Conservation (phyloP, 768 basidiomycete species). For the Cystofilobasidium capitatum region DNA sequence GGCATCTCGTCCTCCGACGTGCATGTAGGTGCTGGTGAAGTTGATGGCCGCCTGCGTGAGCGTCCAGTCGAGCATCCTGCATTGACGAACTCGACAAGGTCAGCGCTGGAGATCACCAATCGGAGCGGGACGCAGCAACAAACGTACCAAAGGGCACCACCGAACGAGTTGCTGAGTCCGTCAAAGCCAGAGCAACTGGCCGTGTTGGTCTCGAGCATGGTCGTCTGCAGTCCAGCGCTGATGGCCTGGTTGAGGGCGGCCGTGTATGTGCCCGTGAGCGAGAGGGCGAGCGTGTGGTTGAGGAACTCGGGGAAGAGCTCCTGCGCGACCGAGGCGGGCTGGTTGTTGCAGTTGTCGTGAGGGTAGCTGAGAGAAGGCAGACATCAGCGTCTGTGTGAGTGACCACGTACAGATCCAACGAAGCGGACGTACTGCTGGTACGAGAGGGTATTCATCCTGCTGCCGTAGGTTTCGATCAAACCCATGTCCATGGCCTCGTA, state of each 20-base stretch:
- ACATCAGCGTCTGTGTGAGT: not conserved
- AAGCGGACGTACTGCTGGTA: conserved; percentile 37
- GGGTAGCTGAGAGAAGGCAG: conserved; percentile 30
- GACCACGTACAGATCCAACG: not conserved
- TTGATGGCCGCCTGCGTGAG: conserved; percentile 53
- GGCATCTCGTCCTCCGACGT: conserved; percentile 47
- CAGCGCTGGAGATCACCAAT: too few species aligned
- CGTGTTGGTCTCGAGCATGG: conserved; percentile 65
- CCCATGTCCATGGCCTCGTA: conserved; percentile 37
- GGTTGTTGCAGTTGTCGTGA: conserved; percentile 35
- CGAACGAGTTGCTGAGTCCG: conserved; percentile 53
- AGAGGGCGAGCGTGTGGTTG: conserved; percentile 49
- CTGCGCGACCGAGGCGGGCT: conserved; percentile 34
- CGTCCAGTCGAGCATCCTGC: conserved; percentile 47
- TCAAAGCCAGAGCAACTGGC: conserved; percentile 45
- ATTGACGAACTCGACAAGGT: too few species aligned
- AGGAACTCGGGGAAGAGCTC: conserved; percentile 48
- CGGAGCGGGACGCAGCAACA: not conserved
- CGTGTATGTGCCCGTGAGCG: conserved; percentile 50
- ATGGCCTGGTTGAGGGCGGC: conserved; percentile 36
- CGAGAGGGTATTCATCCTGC: conserved; percentile 35
- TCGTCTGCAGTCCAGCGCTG: conserved; percentile 40
- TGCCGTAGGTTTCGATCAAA: conserved; percentile 35
- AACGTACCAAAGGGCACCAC: conserved; percentile 54
- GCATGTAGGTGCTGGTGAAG: conserved; percentile 47